These are phyloP conservation scores for Penicilliopsis zonata DNA, from an alignment of 495 filamentous ascomycete genomes.

Conservation along the genomic window DNA sequence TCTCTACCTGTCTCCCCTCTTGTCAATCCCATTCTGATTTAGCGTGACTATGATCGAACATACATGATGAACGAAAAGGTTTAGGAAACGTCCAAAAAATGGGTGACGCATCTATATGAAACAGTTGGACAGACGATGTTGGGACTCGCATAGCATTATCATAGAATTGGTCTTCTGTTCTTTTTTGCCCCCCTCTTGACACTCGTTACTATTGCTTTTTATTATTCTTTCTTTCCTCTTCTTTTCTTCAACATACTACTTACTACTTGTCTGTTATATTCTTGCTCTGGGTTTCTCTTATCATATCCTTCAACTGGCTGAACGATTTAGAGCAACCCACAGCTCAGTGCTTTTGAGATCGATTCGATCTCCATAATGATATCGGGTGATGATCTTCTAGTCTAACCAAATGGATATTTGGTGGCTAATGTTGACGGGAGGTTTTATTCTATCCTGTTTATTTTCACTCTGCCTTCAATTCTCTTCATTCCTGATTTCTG, in stretches of 20 bases:
- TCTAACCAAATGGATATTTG: no score
- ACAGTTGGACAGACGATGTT: slow-evolving; percentile 33
- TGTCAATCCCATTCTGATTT: slow-evolving; percentile 33
- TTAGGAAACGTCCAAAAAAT: slow-evolving; percentile 26
- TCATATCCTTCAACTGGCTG: slow-evolving; percentile 5
- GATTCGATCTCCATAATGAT: no score
- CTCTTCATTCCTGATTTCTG: no score
- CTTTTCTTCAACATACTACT: no score
- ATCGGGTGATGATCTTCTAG: no score
- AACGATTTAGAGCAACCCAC: background rate
- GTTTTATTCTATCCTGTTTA: no score
- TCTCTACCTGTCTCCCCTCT: no score
- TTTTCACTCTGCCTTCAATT: no score
- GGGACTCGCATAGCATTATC: slow-evolving; percentile 35
- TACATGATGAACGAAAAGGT: slow-evolving; percentile 34
- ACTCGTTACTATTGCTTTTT: slow-evolving; percentile 2
- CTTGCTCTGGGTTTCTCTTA: slow-evolving; percentile 5
- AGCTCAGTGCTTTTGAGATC: no score
- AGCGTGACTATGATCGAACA: slow-evolving; percentile 39
- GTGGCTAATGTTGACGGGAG: no score
- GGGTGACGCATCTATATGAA: slow-evolving; percentile 35
- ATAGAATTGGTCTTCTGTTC: slow-evolving; percentile 23
- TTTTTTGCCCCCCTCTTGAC: slow-evolving; percentile 4
- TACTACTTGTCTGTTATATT: no score
- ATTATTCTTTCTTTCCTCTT: slow-evolving; percentile 2